Conservation (phyloP, 441 rosid genomes). For the Gossypium lobatum region DNA sequence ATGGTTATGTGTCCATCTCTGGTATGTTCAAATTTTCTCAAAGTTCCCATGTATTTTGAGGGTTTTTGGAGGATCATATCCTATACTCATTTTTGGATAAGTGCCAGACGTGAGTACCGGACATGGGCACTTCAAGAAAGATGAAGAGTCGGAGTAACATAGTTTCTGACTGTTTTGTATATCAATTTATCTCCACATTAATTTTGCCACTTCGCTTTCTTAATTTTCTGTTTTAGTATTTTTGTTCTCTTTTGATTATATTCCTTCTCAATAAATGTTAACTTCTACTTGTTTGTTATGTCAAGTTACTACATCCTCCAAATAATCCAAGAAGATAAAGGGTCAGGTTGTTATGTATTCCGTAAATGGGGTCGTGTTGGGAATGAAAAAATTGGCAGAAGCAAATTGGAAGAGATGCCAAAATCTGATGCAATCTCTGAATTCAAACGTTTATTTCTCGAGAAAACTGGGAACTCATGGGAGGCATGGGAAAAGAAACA, state of each 20-base stretch:
- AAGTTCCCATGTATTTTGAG: not conserved
- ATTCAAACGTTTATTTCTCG: slow-evolving; percentile 75
- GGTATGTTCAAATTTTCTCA: not conserved
- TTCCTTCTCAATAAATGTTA: slow-evolving; percentile 7
- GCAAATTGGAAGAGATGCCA: slow-evolving; percentile 60
- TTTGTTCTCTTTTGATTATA: slow-evolving; percentile 7
- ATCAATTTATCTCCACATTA: not conserved
- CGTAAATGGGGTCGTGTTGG: slow-evolving; percentile 99
- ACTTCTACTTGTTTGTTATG: slow-evolving; percentile 17
- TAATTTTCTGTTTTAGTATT: not conserved
- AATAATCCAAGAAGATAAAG: slow-evolving; percentile 88
- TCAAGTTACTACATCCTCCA: slow-evolving; percentile 86
- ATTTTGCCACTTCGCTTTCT: slow-evolving; percentile 7
- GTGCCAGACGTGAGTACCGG: not conserved
- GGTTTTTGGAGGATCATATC: not conserved
- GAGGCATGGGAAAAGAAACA: slow-evolving; percentile 82
- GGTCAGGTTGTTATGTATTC: slow-evolving; percentile 63
- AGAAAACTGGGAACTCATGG: slow-evolving; percentile 93
- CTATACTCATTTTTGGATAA: not conserved
- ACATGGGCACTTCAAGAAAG: not conserved
- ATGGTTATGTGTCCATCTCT: not conserved
- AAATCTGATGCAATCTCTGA: slow-evolving; percentile 75
- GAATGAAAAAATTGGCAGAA: slow-evolving; percentile 75
- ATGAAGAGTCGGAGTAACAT: not conserved
- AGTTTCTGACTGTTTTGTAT: not conserved